Evolutionary conservation across 768 basidiomycete species (phyloP), one percentile per base, ranked within the genome.

Genomic region (Atractiella rhizophila): DNA sequence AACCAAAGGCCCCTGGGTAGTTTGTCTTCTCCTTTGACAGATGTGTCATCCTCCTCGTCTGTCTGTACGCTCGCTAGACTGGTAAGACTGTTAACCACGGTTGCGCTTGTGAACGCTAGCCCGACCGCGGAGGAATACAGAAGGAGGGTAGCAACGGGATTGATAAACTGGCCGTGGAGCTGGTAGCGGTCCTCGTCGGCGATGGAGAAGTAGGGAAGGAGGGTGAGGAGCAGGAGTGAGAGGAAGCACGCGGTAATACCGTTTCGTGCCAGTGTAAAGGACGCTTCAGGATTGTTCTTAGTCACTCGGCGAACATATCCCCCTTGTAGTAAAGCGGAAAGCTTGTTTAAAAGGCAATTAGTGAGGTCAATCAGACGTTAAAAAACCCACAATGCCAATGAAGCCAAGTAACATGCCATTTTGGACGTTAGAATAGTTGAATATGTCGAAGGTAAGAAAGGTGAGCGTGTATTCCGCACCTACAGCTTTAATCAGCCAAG

Each of bases 401-500:
- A 73, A 76, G 26, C 64, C 76, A 25, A 86, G 77, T 28, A 88
- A 67, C 43, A 66, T 66, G 15, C 83, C 83, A 47, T 86, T 88
- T 53, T 86, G 76, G 5, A 44, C 10, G 46, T 42, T 46, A 9
- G 38, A n/a, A 26, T 15, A 48, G 20, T 35, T 66, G 74, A 57
- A 61, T 76, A 81, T 59, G 56, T 82, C 79, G 52, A 81, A 85
- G 2, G 78, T 91, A 35, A 94, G 63, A 66, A 96, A 96, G 0
- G 83, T 88, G 18, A 98, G 64, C 0, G 88, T 98, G 59, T 94
- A 94, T 56, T 98, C 88, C 37, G 91, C 70, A 11, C 86, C 88
- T 63, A 25, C 27, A 34, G 7, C 28, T 25, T 18, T 13, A 21
- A 30, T 44, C 16, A 44, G 41, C 23, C 12, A 9, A 32, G 18